These are phyloP conservation scores for Penicillium hesseltinei DNA, from an alignment of 2,329 filamentous ascomycete genomes.

Conservation along the genomic window DNA sequence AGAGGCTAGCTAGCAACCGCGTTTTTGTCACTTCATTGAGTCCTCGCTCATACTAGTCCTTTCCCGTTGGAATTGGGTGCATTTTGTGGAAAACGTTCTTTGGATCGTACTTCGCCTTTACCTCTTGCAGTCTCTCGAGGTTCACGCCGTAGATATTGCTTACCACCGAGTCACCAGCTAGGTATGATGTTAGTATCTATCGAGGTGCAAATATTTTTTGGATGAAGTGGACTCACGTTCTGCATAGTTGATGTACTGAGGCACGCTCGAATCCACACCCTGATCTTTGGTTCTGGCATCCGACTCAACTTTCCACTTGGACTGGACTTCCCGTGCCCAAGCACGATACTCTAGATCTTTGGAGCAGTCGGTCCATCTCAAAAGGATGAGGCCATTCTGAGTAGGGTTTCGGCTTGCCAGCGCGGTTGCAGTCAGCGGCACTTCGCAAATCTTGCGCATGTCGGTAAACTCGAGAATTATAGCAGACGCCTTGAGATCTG, in stretches of 20 bases:
- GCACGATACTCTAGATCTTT: constrained; percentile 40
- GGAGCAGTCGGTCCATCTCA: constrained; percentile 43
- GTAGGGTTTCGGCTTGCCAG: constrained; percentile 48
- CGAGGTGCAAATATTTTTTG: not conserved
- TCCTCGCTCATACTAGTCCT: not conserved
- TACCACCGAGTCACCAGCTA: constrained; percentile 34
- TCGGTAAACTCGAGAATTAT: constrained; percentile 47
- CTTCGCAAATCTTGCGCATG: constrained; percentile 39
- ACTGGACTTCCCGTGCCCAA: constrained; percentile 40
- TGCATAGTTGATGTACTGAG: constrained; percentile 39
- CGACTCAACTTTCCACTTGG: constrained; percentile 26
- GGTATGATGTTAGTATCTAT: constrained; percentile 6
- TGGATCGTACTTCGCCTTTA: constrained; percentile 51
- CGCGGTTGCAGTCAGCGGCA: constrained; percentile 40
- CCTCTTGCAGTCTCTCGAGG: constrained; percentile 38
- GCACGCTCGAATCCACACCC: constrained; percentile 18
- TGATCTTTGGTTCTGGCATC: constrained; percentile 14
- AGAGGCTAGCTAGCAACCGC: no score
- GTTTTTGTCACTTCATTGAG: not conserved
- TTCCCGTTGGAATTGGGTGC: constrained; percentile 31
- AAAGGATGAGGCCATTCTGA: constrained; percentile 44
- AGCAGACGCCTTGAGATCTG: constrained; percentile 30
- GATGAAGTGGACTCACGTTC: constrained; percentile 27
- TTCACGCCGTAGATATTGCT: constrained; percentile 48
- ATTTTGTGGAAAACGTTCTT: constrained; percentile 49